Conservation (phyloP, 768 basidiomycete species). For the Boletellus ananiceps region DNA sequence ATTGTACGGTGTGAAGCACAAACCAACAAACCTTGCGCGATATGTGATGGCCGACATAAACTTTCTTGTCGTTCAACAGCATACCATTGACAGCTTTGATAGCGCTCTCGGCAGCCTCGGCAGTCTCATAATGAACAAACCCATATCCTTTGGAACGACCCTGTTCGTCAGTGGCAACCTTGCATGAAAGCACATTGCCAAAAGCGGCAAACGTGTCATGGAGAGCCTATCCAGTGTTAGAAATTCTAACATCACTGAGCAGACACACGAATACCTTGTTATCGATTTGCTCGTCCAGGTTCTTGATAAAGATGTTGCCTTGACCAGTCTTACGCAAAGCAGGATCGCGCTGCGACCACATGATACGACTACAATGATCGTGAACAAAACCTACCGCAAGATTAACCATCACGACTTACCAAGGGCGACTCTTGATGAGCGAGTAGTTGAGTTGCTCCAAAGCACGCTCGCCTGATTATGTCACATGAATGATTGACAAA, state of each 20-base stretch:
- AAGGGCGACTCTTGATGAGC: conserved; percentile 95
- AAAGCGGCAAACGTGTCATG: conserved; percentile 99
- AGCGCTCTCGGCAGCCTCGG: conserved; percentile 90
- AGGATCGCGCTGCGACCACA: conserved; percentile 99
- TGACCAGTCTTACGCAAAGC: conserved; percentile 98
- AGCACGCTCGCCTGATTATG: conserved; percentile 80
- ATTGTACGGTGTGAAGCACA: too few relatives aligned
- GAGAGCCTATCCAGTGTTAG: conserved; percentile 60
- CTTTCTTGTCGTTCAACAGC: conserved; percentile 99
- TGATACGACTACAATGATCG: conserved; percentile 72
- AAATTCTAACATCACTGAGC: neutral
- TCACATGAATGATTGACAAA: neutral
- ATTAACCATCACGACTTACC: conserved; percentile 46
- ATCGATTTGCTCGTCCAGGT: conserved; percentile 94
- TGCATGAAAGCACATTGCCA: conserved; percentile 98
- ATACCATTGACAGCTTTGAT: conserved; percentile 99
- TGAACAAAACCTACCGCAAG: neutral
- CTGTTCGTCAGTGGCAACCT: conserved; percentile 94
- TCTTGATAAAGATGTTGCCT: conserved; percentile 99
- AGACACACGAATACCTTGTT: conserved; percentile 64
- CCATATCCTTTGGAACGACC: conserved; percentile 97
- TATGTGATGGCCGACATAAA: conserved; percentile 96
- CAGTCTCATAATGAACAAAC: conserved; percentile 98
- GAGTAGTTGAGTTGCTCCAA: conserved; percentile 99
- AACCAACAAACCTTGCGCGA: conserved; percentile 73